Base-by-base conservation (phyloP, 2,329 filamentous ascomycete species). In the Gnomoniopsis sp. region DNA sequence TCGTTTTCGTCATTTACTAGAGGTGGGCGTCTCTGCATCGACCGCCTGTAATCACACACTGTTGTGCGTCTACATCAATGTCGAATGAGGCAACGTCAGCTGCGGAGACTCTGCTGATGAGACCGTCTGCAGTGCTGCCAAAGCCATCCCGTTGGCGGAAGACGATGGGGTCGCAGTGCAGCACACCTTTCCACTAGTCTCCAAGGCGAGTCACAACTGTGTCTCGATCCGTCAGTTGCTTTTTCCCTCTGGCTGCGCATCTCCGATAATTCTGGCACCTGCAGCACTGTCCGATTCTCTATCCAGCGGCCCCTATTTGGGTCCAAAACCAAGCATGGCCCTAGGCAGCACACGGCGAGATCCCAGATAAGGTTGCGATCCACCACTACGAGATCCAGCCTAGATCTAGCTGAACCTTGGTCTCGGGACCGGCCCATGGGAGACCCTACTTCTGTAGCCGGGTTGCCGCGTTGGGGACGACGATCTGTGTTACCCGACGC, bases 401-500 rank as follows among this genome's bases (percentile, higher is more conserved):
- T 46, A 46, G 17, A 14, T 46, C 38, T 21, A 34, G 22, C 34
- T 43, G 33, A 41, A 49, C 47, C 22, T 26, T 36, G n/a, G 36
- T n/a, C 26, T 51, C 47, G 47, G 46, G 53, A 49, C 53, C 22
- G 8, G 36, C 22, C 22, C n/a, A 53, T 48, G 46, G 36, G 38
- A 21, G 49, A 30, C 34, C 36, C n/a, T 41, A 30, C 48, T 46
- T 33, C 22, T 23, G 55, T 50, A 33, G 36, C 49, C 55, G 55
- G 47, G 47, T 23, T 55, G 53, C 51, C 41, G 58, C 55, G 38
- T 51, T 22, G 33, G 49, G 33, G 10, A 36, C 48, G 26, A 55
- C 33, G 26, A 55, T 21, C 55, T 34, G 33, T 51, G 50, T 57
- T 33, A 6, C 48, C 47, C 22, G 4, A 46, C n/a, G 22, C 17